These are phyloP conservation scores for Fusarium fracticaudum DNA, from an alignment of 2,329 filamentous ascomycete species.

Conservation along the genomic window DNA sequence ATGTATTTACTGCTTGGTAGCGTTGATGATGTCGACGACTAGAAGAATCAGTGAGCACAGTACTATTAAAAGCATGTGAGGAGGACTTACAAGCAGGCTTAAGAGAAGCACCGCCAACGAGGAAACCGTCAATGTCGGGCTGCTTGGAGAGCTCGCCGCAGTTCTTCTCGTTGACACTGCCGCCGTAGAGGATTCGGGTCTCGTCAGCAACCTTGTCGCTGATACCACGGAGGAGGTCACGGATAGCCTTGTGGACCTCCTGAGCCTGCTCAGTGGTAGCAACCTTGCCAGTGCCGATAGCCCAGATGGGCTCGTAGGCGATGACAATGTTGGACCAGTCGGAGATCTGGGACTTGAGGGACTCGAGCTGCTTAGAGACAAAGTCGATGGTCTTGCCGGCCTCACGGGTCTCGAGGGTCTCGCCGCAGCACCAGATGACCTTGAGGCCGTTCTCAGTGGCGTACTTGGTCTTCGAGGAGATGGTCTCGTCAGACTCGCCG, in stretches of 20 bases:
- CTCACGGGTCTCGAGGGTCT: slow-evolving; percentile 94
- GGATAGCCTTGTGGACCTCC: slow-evolving; percentile 92
- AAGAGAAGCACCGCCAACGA: slow-evolving; percentile 94
- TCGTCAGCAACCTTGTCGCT: slow-evolving; percentile 79
- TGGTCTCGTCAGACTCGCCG: slow-evolving; percentile 83
- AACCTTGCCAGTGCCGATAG: slow-evolving; percentile 91
- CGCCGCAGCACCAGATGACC: slow-evolving; percentile 97
- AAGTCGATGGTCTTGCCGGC: slow-evolving; percentile 84
- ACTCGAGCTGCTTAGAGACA: slow-evolving; percentile 85
- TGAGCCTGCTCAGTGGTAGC: slow-evolving; percentile 90
- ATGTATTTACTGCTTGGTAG: slow-evolving; percentile 56
- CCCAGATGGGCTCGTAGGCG: slow-evolving; percentile 99
- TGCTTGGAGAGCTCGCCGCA: slow-evolving; percentile 91
- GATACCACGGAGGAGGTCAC: slow-evolving; percentile 85
- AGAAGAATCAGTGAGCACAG: background rate
- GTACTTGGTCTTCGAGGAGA: slow-evolving; percentile 94
- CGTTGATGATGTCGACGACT: slow-evolving; percentile 71
- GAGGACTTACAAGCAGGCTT: slow-evolving; percentile 86
- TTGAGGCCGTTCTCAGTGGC: slow-evolving; percentile 86
- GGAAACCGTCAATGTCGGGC: slow-evolving; percentile 96
- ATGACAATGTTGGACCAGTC: slow-evolving; percentile 97
- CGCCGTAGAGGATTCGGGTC: slow-evolving; percentile 95
- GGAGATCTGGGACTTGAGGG: slow-evolving; percentile 77
- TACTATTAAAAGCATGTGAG: background rate
- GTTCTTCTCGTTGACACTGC: slow-evolving; percentile 98